Evolutionary conservation across 2,329 filamentous ascomycete genomes (phyloP), one percentile per base, ranked within the genome.

Genomic region (Claviceps sp.): DNA sequence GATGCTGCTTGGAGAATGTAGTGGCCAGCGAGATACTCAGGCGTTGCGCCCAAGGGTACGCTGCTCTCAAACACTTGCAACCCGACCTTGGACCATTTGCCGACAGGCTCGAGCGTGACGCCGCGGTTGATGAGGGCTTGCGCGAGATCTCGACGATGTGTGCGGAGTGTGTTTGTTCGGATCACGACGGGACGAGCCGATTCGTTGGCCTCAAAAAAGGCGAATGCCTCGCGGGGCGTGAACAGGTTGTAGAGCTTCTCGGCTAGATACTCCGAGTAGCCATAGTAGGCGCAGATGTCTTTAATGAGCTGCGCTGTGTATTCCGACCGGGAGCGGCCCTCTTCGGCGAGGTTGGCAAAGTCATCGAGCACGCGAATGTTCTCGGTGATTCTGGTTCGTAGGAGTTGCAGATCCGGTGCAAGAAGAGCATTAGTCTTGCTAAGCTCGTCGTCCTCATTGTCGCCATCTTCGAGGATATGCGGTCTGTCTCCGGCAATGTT

Each of bases 201-300:
- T 71, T 98, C 93, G 81, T 98, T 98, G 61, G 91, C 91, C 71
- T 98, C 93, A 72, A 98, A 97, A 71, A 98, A 98, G 51, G 90
- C 90, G 60, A 97, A 94, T 0, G 93, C 93, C 71, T 98, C 93
- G 60, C 85, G 83, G 0, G 93, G 88, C 1, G 89, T 82, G 71
- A 98, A 97, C 6, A 98, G 81, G 63, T 85, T 84, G 72, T 90
- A 89, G 16, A 98, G 82, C 75, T 97, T 98, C 69, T 95, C 88
- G 4, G 90, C 93, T n/a, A 98, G 78, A 70, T 85, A 97, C 39
- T 85, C 81, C 3, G 87, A 94, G 74, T 98, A 98, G 54, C 91
- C 90, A 66, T 98, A 98, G 75, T 98, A 98, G 52, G 85, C 81
- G 71, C 89, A 96, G 53, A 97, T 86, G 63, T 98, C 93, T 69